Evolutionary conservation across 2,329 filamentous ascomycete genomes (phyloP).

Genomic region (Metarhizium anisopliae): DNA sequence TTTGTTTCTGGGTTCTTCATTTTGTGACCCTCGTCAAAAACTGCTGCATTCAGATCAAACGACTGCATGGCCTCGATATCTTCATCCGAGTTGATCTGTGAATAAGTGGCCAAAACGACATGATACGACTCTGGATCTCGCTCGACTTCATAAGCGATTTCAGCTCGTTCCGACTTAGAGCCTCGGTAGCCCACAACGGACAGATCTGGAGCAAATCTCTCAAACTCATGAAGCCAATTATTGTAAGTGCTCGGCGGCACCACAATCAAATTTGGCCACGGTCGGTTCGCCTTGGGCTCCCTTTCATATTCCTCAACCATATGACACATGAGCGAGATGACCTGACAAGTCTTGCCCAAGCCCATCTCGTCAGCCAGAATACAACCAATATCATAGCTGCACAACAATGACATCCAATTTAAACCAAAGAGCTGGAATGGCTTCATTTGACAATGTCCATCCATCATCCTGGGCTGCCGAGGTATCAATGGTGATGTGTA

Average conservation of each 20-base stretch:
- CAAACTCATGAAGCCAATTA: slow-evolving; percentile 91
- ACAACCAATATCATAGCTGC: slow-evolving; percentile 69
- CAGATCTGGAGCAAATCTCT: slow-evolving; percentile 72
- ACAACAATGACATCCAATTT: slow-evolving; percentile 87
- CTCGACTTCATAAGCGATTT: slow-evolving; percentile 58
- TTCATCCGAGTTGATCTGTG: slow-evolving; percentile 44
- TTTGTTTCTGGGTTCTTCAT: slow-evolving; percentile 82
- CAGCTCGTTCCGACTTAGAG: slow-evolving; percentile 54
- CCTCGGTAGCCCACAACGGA: slow-evolving; percentile 65
- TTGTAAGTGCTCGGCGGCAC: slow-evolving; percentile 91
- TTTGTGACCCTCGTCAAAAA: slow-evolving; percentile 93
- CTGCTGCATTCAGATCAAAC: slow-evolving; percentile 43
- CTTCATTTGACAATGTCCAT: slow-evolving; percentile 68
- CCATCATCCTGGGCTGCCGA: slow-evolving; percentile 69
- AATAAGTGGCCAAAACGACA: slow-evolving; percentile 51
- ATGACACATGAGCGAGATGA: slow-evolving; percentile 84
- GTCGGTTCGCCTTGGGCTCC: slow-evolving; percentile 19
- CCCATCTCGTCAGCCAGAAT: slow-evolving; percentile 98
- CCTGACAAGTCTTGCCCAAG: slow-evolving; percentile 91
- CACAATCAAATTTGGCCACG: slow-evolving; percentile 73
- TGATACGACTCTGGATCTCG: slow-evolving; percentile 57
- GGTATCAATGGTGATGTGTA: slow-evolving; percentile 35
- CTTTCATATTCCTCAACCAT: slow-evolving; percentile 56
- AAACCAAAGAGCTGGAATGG: slow-evolving; percentile 90
- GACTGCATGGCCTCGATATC: slow-evolving; percentile 42